These are phyloP conservation scores for Ambrosiella beaveri DNA, from an alignment of 2,329 filamentous ascomycete genomes.

Conservation along the genomic window DNA sequence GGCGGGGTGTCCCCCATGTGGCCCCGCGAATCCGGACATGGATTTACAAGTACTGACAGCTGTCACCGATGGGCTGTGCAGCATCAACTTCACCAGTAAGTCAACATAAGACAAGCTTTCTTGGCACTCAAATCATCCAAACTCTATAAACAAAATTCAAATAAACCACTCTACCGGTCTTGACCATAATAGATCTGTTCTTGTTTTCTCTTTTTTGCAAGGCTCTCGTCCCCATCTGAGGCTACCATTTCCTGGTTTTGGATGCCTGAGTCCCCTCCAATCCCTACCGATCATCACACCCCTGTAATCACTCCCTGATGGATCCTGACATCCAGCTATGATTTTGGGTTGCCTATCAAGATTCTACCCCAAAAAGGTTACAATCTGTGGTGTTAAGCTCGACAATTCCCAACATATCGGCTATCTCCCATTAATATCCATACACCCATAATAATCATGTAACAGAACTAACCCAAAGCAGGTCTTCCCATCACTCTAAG, in stretches of 20 bases:
- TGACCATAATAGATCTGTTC: no score
- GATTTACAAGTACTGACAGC: background rate
- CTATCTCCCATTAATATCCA: background rate
- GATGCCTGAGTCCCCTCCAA: background rate
- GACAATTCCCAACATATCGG: background rate
- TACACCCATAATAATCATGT: background rate
- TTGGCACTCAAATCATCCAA: background rate
- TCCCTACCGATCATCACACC: background rate
- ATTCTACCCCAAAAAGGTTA: no score
- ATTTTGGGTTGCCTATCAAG: background rate
- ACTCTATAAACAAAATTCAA: background rate
- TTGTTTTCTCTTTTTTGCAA: background rate
- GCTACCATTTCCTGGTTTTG: background rate
- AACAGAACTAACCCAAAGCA: no score
- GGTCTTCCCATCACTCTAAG: background rate
- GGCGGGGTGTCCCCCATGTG: slow-evolving; percentile 4
- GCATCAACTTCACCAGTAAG: background rate
- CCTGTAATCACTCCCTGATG: background rate
- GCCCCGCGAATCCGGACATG: background rate
- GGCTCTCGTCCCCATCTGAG: background rate
- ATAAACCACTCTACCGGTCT: no score
- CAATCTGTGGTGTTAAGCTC: no score
- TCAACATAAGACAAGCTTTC: background rate
- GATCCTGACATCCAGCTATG: background rate
- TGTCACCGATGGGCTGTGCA: background rate